Conservation (phyloP, 768 basidiomycete species). For the Leccinum incarnatum region DNA sequence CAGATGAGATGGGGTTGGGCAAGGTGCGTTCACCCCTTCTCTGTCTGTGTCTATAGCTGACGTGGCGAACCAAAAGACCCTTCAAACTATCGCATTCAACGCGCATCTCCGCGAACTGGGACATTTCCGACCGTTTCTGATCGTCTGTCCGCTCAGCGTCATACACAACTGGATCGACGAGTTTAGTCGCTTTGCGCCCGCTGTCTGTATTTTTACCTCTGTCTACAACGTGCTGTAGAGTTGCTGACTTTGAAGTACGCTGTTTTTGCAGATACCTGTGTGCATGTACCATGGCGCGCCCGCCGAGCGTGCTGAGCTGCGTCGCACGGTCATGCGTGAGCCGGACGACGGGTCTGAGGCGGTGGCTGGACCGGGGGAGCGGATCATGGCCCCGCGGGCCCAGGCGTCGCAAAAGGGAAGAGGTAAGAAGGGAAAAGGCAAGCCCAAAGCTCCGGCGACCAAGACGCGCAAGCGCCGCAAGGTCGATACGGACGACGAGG, state of each 20-base stretch:
- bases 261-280: slow-evolving; percentile 63
- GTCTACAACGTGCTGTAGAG: background rate
- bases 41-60: background rate
- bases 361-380: slow-evolving; percentile 21
- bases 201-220: slow-evolving; percentile 44
- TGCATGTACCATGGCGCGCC: slow-evolving; percentile 90
- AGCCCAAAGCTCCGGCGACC: slow-evolving; percentile 11
- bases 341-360: slow-evolving; percentile 27
- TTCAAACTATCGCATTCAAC: slow-evolving; percentile 93
- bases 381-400: slow-evolving; percentile 23
- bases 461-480: slow-evolving; percentile 20
- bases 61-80: slow-evolving; percentile 51
- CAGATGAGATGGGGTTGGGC: slow-evolving; percentile 95
- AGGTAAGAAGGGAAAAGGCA: slow-evolving; percentile 11
- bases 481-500: slow-evolving; percentile 4
- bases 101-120: slow-evolving; percentile 80
- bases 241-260: background rate
- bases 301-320: slow-evolving; percentile 74
- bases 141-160: slow-evolving; percentile 93
- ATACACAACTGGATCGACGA: slow-evolving; percentile 90
- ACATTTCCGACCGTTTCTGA: slow-evolving; percentile 71
- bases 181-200: slow-evolving; percentile 79
- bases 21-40: slow-evolving; percentile 46
- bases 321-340: slow-evolving; percentile 56
- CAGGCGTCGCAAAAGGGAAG: slow-evolving; percentile 17